Percentiles rank a stretch among this genome's conserved stretches.
Conservation (phyloP, 441 rosid species). For the Kokia cookei region DNA sequence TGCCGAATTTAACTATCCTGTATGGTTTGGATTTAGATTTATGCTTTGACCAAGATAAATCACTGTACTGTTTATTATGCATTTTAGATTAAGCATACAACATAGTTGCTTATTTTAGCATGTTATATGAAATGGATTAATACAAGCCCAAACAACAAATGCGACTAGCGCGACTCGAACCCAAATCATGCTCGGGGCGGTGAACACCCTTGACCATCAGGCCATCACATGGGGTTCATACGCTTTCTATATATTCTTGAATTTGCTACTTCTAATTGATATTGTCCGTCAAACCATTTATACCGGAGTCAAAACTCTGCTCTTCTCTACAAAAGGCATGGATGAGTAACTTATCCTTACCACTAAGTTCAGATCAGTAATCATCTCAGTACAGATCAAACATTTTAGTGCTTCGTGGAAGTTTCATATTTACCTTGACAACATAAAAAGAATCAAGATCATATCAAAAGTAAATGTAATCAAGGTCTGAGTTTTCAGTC, state of each 20-base stretch:
- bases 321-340: background rate
- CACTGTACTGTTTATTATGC: background rate
- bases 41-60: background rate
- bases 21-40: conserved; percentile 32
- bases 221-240: background rate
- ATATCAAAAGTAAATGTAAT: background rate
- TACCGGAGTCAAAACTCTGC: background rate
- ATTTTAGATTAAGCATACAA: background rate
- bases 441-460: background rate
- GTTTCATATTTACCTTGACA: background rate
- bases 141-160: too few relatives aligned
- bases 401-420: background rate
- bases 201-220: too few relatives aligned
- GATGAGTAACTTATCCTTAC: background rate
- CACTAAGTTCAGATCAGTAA: background rate
- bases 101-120: background rate
- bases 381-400: background rate
- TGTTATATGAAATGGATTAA: background rate
- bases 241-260: background rate
- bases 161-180: too few relatives aligned
- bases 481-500: background rate
- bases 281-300: background rate
- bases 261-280: background rate
- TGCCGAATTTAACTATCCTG: conserved; percentile 79
- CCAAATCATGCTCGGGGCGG: too few relatives aligned